Evolutionary conservation across 306 rosid species (phyloP), one percentile per base, ranked within the genome.

Genomic region (Leucaena leucocephala): DNA sequence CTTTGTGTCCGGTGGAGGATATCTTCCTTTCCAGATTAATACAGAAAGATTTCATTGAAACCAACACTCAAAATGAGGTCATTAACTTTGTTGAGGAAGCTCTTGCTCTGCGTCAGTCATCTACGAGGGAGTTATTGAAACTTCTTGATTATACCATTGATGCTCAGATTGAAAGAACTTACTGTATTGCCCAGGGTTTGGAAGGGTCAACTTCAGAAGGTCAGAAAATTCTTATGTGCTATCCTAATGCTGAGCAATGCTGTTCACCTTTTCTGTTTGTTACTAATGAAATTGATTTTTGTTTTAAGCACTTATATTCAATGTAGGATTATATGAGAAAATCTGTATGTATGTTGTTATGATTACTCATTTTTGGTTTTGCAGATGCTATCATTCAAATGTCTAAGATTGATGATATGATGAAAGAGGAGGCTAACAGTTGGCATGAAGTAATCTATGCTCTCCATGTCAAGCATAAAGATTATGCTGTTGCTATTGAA

Each of bases 371-470:
- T 82, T 22, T 82, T 82, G 76, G 77, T 79, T 82, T 76, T 82
- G 80, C 91, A 95, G 99, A 89, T 85, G 91, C 88, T 77, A 73
- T 88, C 75, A 65, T 85, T 40, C 91, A 83, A 46, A 82, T 90
- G 82, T 86, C 96, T 62, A 93, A 85, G 91, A 87, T 95, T 80
- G 99, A 90, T 74, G 91, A 90, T 78, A 86, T 93, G 96, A 84
- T 81, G 83, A 84, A 90, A 84, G 88, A 87, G 86, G 99, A 95
- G 88, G 90, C 88, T 54, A 62, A 75, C 68, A 83, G 83, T 76
- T 87, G 93, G 33, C 78, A 59, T 16, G 82, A 89, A 83, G 90
- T 81, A 62, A 87, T 90, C 33, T 76, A 88, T 79, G 19, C 85
- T 87, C 96, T 95, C 80, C 90, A 90, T 44, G 50, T 80, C 65